Evolutionary conservation across 257 asterid genomes (phyloP).

Genomic region (Striga asiatica): DNA sequence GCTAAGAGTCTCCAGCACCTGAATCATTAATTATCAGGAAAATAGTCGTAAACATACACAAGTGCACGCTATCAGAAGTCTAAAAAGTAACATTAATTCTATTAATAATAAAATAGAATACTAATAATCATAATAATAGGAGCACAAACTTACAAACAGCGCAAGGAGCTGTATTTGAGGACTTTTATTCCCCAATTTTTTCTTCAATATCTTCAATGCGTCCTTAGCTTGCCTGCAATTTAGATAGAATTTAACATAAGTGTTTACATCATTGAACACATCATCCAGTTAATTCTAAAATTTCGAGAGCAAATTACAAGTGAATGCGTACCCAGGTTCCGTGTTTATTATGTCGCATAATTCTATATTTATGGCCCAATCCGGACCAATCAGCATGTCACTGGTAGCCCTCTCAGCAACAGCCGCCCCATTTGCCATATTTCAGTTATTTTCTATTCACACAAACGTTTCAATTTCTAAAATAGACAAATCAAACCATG

Average conservation of each 20-base stretch:
- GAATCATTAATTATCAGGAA: conserved; percentile 18
- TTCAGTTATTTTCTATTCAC: conserved; percentile 12
- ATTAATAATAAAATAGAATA: neutral
- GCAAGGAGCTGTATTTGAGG: conserved; percentile 83
- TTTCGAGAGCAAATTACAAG: too few relatives aligned
- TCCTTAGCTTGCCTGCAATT: conserved; percentile 75
- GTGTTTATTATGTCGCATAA: conserved; percentile 74
- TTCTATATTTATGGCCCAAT: conserved; percentile 95
- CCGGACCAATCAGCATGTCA: conserved; percentile 90
- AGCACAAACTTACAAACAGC: conserved; percentile 57
- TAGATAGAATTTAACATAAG: too few relatives aligned
- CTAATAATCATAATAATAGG: neutral
- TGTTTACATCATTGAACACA: too few relatives aligned
- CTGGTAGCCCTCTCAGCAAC: conserved; percentile 96
- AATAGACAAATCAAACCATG: conserved; percentile 9
- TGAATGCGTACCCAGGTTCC: conserved; percentile 88
- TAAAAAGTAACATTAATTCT: neutral
- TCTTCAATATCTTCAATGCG: conserved; percentile 80
- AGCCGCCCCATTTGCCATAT: conserved; percentile 81
- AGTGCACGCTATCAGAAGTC: neutral
- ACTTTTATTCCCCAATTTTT: conserved; percentile 67
- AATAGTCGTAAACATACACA: neutral
- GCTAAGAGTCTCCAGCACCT: conserved; percentile 91
- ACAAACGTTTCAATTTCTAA: conserved; percentile 15
- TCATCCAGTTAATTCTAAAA: too few relatives aligned